Conservation (phyloP, 1,139 yeast species). For the Debaryomyces sp. region DNA sequence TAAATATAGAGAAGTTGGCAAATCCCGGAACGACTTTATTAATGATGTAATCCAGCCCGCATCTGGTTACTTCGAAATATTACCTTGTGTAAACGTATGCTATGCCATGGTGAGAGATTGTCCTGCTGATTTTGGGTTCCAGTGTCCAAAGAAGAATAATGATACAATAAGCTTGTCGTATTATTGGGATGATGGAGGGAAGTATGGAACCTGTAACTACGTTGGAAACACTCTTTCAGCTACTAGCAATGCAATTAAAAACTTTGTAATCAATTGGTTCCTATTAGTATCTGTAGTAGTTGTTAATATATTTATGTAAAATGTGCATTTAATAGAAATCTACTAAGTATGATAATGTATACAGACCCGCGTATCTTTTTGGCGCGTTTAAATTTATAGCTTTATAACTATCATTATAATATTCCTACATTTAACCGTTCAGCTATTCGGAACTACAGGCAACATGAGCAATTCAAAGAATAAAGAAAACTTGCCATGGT, state of each 20-base stretch:
- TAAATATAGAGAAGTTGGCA: conserved; percentile 46
- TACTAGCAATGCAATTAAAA: conserved; percentile 9
- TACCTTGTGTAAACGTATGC: conserved; percentile 87
- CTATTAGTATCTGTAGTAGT: conserved; percentile 1
- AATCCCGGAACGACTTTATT: conserved; percentile 65
- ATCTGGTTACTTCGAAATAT: conserved; percentile 66
- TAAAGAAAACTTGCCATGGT: conserved; percentile 45
- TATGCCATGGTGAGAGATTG: conserved; percentile 79
- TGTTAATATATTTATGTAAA: conserved; percentile 1
- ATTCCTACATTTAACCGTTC: neutral
- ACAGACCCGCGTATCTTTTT: neutral
- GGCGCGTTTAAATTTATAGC: conserved; percentile 2
- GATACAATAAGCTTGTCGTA: conserved; percentile 48
- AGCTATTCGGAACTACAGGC: neutral
- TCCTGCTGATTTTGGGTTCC: conserved; percentile 73
- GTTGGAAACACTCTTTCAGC: conserved; percentile 33
- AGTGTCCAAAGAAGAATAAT: conserved; percentile 59
- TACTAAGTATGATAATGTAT: neutral
- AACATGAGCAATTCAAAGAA: conserved; percentile 10
- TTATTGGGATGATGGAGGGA: conserved; percentile 40
- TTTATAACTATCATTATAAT: neutral
- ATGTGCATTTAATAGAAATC: neutral
- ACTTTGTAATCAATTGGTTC: conserved; percentile 1
- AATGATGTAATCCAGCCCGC: conserved; percentile 62
- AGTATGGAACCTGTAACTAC: conserved; percentile 50